Evolutionary conservation across 495 filamentous ascomycete genomes (phyloP).

Genomic region (Aeminium ludgeri): DNA sequence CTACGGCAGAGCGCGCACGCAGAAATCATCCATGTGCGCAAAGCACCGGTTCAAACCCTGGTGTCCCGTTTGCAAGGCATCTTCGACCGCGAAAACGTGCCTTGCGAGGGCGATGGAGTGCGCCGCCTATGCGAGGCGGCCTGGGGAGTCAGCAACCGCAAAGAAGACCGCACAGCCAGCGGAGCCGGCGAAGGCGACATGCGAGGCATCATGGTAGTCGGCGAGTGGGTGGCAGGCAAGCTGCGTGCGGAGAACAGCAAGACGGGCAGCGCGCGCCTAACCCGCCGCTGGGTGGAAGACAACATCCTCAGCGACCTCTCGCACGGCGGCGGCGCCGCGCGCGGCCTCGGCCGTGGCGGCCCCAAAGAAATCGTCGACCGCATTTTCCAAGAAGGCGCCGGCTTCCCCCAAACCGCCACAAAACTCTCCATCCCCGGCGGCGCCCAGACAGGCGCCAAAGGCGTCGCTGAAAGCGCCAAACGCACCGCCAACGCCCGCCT

Average conservation of each 20-base stretch:
- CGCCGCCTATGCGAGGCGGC: constrained; percentile 79
- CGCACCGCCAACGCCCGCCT: constrained; percentile 60
- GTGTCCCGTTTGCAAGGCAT: constrained; percentile 62
- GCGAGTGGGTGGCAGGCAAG: constrained; percentile 84
- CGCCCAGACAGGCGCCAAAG: constrained; percentile 29
- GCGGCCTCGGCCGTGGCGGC: constrained; percentile 62
- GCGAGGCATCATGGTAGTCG: constrained; percentile 78
- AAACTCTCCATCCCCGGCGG: too few relatives aligned
- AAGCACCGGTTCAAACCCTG: constrained; percentile 75
- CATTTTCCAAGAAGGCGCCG: constrained; percentile 73
- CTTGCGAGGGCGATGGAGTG: constrained; percentile 71
- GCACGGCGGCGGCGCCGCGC: constrained; percentile 58
- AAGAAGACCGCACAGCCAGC: constrained; percentile 34
- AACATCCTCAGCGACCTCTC: constrained; percentile 51
- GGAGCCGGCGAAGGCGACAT: constrained; percentile 76
- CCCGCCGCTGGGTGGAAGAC: constrained; percentile 68
- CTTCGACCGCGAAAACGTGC: constrained; percentile 71
- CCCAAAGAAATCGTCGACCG: constrained; percentile 68
- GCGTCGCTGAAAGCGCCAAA: constrained; percentile 59
- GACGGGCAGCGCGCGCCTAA: constrained; percentile 34
- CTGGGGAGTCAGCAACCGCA: constrained; percentile 64
- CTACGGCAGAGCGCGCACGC: constrained; percentile 65
- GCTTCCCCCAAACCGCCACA: constrained; percentile 41
- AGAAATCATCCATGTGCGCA: constrained; percentile 83
- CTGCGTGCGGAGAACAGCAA: constrained; percentile 37